Evolutionary conservation across 805 yeast genomes (phyloP).

Genomic region (Starmerella riodocensis): DNA sequence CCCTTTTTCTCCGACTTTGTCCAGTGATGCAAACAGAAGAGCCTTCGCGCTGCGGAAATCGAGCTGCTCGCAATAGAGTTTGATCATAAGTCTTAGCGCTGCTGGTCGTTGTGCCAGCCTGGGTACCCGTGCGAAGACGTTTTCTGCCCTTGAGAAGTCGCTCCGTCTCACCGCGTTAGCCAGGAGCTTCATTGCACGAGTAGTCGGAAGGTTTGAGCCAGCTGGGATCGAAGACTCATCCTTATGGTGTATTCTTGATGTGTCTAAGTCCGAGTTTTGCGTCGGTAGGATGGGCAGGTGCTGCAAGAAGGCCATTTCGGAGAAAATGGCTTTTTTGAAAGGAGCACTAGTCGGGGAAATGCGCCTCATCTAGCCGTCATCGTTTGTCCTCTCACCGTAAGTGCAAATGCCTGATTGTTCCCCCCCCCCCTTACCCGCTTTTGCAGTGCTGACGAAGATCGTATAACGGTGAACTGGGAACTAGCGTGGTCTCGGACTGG

Average conservation of each 20-base stretch:
- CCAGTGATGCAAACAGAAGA: slow-evolving; percentile 9
- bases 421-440: too few species aligned
- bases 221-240: not conserved
- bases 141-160: slow-evolving; percentile 8
- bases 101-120: slow-evolving; percentile 8
- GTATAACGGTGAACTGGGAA: too few species aligned
- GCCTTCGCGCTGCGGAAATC: slow-evolving; percentile 20
- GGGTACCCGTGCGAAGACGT: slow-evolving; percentile 9
- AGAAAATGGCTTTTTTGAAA: not conserved
- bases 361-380: slow-evolving; percentile 1
- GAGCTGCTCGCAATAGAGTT: slow-evolving; percentile 13
- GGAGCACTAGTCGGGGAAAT: not conserved
- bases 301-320: not conserved
- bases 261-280: not conserved
- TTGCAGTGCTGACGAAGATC: too few species aligned
- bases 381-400: not conserved
- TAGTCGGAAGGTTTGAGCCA: not conserved
- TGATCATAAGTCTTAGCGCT: slow-evolving; percentile 14
- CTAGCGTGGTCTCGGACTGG: too few species aligned
- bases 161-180: slow-evolving; percentile 3
- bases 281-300: not conserved
- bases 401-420: too few species aligned
- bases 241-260: not conserved
- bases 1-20: slow-evolving; percentile 8
- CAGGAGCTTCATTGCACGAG: slow-evolving; percentile 7